Conservation (phyloP, 805 yeast genomes). For the Wickerhamomyces bisporus region DNA sequence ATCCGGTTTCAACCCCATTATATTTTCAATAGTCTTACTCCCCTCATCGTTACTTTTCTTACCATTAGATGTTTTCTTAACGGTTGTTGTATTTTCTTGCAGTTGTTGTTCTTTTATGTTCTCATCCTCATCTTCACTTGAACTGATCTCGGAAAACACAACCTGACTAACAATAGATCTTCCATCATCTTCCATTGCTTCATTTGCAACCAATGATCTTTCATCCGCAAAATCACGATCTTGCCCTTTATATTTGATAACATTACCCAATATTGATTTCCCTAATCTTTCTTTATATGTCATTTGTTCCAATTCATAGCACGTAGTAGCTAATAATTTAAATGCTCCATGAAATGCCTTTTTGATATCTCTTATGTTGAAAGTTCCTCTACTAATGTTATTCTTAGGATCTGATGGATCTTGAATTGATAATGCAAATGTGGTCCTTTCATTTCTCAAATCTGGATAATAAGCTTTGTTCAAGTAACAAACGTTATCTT, state of each 20-base stretch:
- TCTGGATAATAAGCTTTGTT: slow-evolving; percentile 49
- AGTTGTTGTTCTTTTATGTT: too few species aligned
- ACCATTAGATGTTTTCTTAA: too few species aligned
- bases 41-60: slow-evolving; percentile 10
- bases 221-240: slow-evolving; percentile 77
- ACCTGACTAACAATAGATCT: slow-evolving; percentile 13
- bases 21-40: slow-evolving; percentile 11
- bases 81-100: too few species aligned
- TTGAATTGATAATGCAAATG: slow-evolving; percentile 69
- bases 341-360: slow-evolving; percentile 88
- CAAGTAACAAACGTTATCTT: slow-evolving; percentile 55
- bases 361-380: slow-evolving; percentile 71
- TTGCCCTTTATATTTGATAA: slow-evolving; percentile 69
- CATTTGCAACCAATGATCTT: slow-evolving; percentile 54
- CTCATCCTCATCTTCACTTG: slow-evolving; percentile 12
- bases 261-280: slow-evolving; percentile 72
- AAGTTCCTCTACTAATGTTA: slow-evolving; percentile 82
- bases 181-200: slow-evolving; percentile 39
- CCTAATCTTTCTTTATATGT: slow-evolving; percentile 64
- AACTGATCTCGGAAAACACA: slow-evolving; percentile 7
- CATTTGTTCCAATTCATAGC: slow-evolving; percentile 66
- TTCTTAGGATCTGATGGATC: slow-evolving; percentile 86
- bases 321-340: slow-evolving; percentile 66
- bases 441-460: slow-evolving; percentile 44
- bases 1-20: slow-evolving; percentile 22